Conservation (phyloP, 2,329 filamentous ascomycete species). For the Trichoderma brevicompactum region DNA sequence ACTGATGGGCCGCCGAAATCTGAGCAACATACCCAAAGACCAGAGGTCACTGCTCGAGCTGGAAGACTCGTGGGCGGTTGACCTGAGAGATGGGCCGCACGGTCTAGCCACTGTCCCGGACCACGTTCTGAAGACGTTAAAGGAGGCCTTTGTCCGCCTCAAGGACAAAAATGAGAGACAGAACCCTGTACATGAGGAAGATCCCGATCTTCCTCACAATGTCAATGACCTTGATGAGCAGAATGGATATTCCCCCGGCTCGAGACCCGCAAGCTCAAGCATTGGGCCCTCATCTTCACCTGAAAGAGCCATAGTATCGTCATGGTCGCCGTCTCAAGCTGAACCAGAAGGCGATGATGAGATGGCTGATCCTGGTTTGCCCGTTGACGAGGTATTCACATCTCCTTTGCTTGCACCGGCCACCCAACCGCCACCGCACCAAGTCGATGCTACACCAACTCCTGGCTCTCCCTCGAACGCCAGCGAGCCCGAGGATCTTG, state of each 20-base stretch:
- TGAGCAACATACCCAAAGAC: slow-evolving; percentile 44
- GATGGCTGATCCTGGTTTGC: not conserved
- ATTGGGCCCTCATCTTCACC: slow-evolving; percentile 22
- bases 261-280: not conserved
- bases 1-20: slow-evolving; percentile 37
- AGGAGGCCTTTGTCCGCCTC: slow-evolving; percentile 33
- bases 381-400: not conserved
- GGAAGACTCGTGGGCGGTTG: slow-evolving; percentile 44
- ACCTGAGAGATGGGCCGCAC: slow-evolving; percentile 34
- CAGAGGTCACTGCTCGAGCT: slow-evolving; percentile 46
- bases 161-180: slow-evolving; percentile 20
- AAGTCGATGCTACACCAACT: slow-evolving; percentile 26
- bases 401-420: slow-evolving; percentile 1
- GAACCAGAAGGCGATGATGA: not conserved
- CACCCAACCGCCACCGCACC: slow-evolving; percentile 7
- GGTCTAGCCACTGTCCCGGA: slow-evolving; percentile 43
- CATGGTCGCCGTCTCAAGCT: slow-evolving; percentile 31
- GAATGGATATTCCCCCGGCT: not conserved
- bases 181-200: not conserved
- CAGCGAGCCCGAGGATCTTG: slow-evolving; percentile 44
- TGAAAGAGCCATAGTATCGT: slow-evolving; percentile 19
- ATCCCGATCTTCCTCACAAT: not conserved
- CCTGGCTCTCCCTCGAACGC: slow-evolving; percentile 31
- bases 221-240: not conserved
- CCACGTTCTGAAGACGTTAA: slow-evolving; percentile 42